Base-by-base conservation (phyloP, 345 rosid genomes). In the Combretum micranthum region DNA sequence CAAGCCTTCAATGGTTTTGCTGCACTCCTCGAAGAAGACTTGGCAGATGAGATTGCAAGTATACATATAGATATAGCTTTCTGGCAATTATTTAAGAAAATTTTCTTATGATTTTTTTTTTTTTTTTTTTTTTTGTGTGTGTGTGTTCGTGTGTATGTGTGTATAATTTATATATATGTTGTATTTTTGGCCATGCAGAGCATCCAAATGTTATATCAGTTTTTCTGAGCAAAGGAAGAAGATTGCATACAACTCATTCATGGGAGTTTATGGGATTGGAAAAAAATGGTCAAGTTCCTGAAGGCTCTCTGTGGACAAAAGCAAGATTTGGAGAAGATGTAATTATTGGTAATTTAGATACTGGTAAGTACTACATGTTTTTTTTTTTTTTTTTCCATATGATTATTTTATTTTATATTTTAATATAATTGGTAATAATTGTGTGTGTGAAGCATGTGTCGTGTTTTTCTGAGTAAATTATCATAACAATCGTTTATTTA, bases 1-100 rank as follows among this genome's bases (percentile, higher is more conserved):
- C 75, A 50, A 51, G 49, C 66, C 39, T 80, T 88, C 66, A 88
- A 88, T 63, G 96, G 90, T 12, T 88, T 88, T 44, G 77, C 90
- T 4, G 93, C 83, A 2, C 5, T 67, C 14, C 83, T 88, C 32
- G 79, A 79, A 0, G 88, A 85, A 15, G 78, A 68, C 13, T 72
- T 74, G 66, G 93, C 88, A 1, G 75, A 76, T 15, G 66, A 76
- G 42, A 72, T 83, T 50, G 81, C 83, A 25, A 72, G 95, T 81
- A 72, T n/a, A n/a, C n/a, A n/a, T n/a, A n/a, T n/a, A n/a, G n/a
- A n/a, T n/a, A n/a, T 65, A 64, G 42, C 50, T 42, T 47, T 52
- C 21, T 32, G 4, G 23, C 20, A 45, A 15, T 37, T 20, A 25
- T 56, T 20, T 25, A 13, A n/a, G 14, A 14, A 13, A n/a, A n/a